These are phyloP conservation scores for Macroventuria anomochaeta DNA, from an alignment of 2,329 filamentous ascomycete genomes.

Conservation along the genomic window DNA sequence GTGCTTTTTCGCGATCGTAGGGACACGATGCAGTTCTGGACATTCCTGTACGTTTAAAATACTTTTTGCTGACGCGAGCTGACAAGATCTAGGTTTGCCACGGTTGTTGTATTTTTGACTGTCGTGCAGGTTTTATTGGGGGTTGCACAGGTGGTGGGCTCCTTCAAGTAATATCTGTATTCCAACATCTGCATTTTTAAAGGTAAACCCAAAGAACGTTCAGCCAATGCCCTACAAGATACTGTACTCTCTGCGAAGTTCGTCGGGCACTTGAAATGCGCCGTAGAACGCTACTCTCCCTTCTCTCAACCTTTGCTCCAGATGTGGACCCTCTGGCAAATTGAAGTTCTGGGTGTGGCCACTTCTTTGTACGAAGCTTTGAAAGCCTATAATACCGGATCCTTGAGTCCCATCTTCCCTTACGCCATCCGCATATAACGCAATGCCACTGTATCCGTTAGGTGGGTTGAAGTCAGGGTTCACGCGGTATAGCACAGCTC, in stretches of 20 bases:
- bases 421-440: constrained; percentile 24
- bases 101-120: constrained; percentile 26
- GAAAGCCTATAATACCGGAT: constrained; percentile 28
- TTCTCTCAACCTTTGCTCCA: constrained; percentile 22
- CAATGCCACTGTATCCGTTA: constrained; percentile 30
- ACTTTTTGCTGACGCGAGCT: neutral
- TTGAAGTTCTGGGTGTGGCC: constrained; percentile 26
- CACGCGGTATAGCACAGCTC: constrained; percentile 28
- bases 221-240: constrained; percentile 18
- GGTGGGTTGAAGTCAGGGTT: constrained; percentile 29
- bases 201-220: no score
- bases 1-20: constrained; percentile 31
- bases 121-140: constrained; percentile 27
- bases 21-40: constrained; percentile 34
- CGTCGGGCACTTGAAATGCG: constrained; percentile 29
- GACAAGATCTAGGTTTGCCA: constrained; percentile 25
- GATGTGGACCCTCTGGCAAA: constrained; percentile 22
- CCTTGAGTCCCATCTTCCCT: constrained; percentile 26
- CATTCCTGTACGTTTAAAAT: constrained; percentile 24
- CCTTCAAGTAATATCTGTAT: constrained; percentile 20
- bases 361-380: constrained; percentile 29
- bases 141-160: constrained; percentile 28
- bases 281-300: constrained; percentile 33
- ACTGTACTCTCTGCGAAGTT: constrained; percentile 20
- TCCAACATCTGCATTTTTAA: no score